Conservation (phyloP, 108 stramenopile genomes). For the Craspedostauros australis region DNA sequence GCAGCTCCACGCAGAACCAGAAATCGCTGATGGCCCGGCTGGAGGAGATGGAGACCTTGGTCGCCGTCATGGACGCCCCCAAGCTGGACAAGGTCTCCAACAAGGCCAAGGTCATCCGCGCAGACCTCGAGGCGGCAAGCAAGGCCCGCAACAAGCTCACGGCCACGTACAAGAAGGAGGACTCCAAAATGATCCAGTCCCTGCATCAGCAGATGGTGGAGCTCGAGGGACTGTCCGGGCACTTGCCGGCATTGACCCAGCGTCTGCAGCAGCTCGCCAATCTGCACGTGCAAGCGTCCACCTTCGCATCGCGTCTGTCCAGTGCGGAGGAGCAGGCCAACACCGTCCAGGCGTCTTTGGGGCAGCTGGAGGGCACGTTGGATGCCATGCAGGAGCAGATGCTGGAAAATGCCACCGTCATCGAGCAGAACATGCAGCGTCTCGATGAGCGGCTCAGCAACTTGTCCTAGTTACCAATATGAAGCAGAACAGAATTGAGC, state of each 20-base stretch:
- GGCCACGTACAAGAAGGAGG: slow-evolving; percentile 35
- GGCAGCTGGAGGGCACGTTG: slow-evolving; percentile 44
- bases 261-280: slow-evolving; percentile 57
- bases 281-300: slow-evolving; percentile 56
- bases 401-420: slow-evolving; percentile 40
- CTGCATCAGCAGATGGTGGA: slow-evolving; percentile 65
- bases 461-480: no score
- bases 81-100: slow-evolving; percentile 33
- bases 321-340: slow-evolving; percentile 37
- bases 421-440: slow-evolving; percentile 57
- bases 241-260: slow-evolving; percentile 52
- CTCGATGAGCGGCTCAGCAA: slow-evolving; percentile 51
- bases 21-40: slow-evolving; percentile 39
- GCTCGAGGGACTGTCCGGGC: slow-evolving; percentile 54
- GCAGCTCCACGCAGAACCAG: slow-evolving; percentile 5
- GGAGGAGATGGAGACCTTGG: slow-evolving; percentile 30
- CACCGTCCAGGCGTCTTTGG: slow-evolving; percentile 32
- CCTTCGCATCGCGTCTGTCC: slow-evolving; percentile 42
- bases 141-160: slow-evolving; percentile 57
- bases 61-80: slow-evolving; percentile 24
- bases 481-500: no score
- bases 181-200: slow-evolving; percentile 58
- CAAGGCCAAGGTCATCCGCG: slow-evolving; percentile 58
- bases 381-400: slow-evolving; percentile 47
- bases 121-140: slow-evolving; percentile 59